A percentile compares a stretch with the other conserved stretches of the same genome.
Conservation (phyloP, 2,329 filamentous ascomycete species). For the Nannizzia gypsea region DNA sequence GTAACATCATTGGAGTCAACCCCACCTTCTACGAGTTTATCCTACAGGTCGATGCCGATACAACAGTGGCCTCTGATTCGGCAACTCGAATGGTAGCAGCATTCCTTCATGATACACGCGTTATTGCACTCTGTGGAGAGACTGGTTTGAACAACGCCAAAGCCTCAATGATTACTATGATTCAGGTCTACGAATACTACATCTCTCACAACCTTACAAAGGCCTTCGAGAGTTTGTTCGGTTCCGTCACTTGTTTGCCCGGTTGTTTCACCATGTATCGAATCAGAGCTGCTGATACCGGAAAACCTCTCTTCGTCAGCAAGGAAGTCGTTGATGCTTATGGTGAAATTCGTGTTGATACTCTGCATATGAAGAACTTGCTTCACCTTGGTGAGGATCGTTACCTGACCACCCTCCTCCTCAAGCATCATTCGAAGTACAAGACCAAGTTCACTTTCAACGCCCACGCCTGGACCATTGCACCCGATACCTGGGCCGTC, state of each 20-base stretch:
- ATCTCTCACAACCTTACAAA: slow-evolving; percentile 96
- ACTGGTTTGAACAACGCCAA: slow-evolving; percentile 89
- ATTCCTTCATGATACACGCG: slow-evolving; percentile 79
- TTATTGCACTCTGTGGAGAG: slow-evolving; percentile 93
- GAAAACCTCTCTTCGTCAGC: slow-evolving; percentile 93
- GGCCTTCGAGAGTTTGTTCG: slow-evolving; percentile 94
- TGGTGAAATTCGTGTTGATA: slow-evolving; percentile 88
- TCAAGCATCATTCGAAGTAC: slow-evolving; percentile 86
- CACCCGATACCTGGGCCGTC: slow-evolving; percentile 83
- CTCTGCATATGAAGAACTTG: slow-evolving; percentile 96
- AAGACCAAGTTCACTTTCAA: slow-evolving; percentile 96
- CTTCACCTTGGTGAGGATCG: slow-evolving; percentile 95
- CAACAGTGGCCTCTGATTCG: slow-evolving; percentile 78
- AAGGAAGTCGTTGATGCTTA: slow-evolving; percentile 82
- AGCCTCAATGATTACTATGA: slow-evolving; percentile 91
- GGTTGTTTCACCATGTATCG: slow-evolving; percentile 99
- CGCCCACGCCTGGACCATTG: slow-evolving; percentile 93
- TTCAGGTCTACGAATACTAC: slow-evolving; percentile 99
- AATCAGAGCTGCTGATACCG: slow-evolving; percentile 83
- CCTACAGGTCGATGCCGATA: slow-evolving; percentile 94
- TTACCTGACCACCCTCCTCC: slow-evolving; percentile 84
- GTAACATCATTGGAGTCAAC: slow-evolving; percentile 97
- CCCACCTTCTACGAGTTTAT: slow-evolving; percentile 97
- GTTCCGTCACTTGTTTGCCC: slow-evolving; percentile 91
- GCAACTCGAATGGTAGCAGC: slow-evolving; percentile 83